A percentile compares a stretch with the other conserved stretches of the same genome.
Conservation (phyloP, 2,329 filamentous ascomycete species). For the Neofusicoccum laricinum region DNA sequence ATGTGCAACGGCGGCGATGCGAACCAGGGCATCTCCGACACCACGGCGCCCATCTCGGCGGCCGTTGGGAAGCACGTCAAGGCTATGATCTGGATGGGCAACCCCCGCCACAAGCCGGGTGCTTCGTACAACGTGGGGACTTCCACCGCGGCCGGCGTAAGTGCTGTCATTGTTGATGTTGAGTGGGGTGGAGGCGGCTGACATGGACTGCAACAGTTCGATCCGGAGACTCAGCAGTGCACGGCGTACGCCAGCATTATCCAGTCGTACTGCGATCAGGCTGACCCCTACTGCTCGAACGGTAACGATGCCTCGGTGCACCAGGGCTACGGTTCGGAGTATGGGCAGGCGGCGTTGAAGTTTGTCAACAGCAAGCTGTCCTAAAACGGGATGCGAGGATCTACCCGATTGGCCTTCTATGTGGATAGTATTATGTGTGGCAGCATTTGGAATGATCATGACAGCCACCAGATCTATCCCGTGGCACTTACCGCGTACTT, state of each 20-base stretch:
- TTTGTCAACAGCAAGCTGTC: slow-evolving; percentile 57
- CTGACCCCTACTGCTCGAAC: neutral
- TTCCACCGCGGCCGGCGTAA: slow-evolving; percentile 24
- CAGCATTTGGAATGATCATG: too few species aligned
- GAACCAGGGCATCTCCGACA: neutral
- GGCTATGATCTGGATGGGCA: slow-evolving; percentile 8
- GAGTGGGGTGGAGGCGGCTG: neutral
- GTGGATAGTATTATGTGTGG: too few species aligned
- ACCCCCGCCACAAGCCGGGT: slow-evolving; percentile 3
- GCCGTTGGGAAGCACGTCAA: slow-evolving; percentile 21
- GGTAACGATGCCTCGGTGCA: neutral
- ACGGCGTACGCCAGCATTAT: neutral
- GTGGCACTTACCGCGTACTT: too few species aligned
- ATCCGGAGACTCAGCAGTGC: neutral
- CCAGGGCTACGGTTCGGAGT: neutral
- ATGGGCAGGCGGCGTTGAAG: slow-evolving; percentile 51
- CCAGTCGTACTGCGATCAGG: slow-evolving; percentile 5
- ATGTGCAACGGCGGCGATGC: neutral
- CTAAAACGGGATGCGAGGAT: too few species aligned
- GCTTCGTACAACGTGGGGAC: slow-evolving; percentile 9
- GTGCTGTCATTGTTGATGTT: neutral
- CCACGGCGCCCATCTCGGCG: neutral
- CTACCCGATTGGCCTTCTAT: too few species aligned
- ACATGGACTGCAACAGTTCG: neutral
- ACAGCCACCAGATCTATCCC: too few species aligned